phyloP scores from a whole-genome alignment of 148 eudicot genomes.

The Camellia lanceoleosa region DNA sequence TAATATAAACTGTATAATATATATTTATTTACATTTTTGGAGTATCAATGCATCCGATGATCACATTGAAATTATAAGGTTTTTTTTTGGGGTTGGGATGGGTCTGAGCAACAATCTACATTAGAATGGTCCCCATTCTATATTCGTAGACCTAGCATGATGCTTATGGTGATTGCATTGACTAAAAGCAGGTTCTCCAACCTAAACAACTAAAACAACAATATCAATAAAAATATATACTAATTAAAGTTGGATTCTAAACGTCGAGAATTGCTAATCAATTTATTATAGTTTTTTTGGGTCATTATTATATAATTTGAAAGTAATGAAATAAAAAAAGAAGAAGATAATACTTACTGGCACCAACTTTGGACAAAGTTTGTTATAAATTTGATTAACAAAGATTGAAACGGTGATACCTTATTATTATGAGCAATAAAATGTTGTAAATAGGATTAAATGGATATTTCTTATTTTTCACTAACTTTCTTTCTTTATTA shows the following conservation, averaged over 20 bases:
- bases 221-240: neutral
- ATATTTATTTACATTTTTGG: neutral
- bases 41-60: neutral
- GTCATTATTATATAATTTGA: too few species aligned
- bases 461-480: too few species aligned
- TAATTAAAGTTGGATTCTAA: neutral
- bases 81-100: neutral
- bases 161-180: neutral
- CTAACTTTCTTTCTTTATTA: too few species aligned
- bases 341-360: too few species aligned
- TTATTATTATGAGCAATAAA: too few species aligned
- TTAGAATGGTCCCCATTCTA: slow-evolving; percentile 3
- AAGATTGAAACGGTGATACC: too few species aligned
- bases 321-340: too few species aligned
- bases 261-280: neutral
- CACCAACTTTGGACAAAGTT: neutral
- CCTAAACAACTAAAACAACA: neutral
- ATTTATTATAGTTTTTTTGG: neutral
- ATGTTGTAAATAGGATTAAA: too few species aligned
- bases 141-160: neutral
- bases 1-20: neutral
- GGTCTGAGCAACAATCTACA: neutral
- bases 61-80: neutral
- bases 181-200: neutral
- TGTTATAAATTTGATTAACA: too few species aligned